Evolutionary conservation across 2,329 filamentous ascomycete species (phyloP), one percentile per base, ranked within the genome.

Genomic region (Sporothrix brasiliensis): DNA sequence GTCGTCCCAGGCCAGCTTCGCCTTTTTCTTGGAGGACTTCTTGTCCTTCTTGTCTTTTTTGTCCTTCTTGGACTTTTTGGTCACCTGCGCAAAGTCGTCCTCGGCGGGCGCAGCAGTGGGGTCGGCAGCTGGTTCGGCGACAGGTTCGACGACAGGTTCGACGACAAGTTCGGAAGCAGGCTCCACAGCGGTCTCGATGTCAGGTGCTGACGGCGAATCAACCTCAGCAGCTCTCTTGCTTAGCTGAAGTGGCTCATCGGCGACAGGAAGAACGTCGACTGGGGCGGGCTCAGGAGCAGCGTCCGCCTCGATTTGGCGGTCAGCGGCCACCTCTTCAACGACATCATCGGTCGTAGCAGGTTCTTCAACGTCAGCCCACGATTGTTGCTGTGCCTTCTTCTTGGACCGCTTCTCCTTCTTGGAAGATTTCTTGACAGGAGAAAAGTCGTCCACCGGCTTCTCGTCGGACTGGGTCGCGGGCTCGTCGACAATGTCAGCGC

Each of bases 41-140:
- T 63, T 54, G 52, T 54, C 73, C 70, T 76, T 76, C 72, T 75
- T 74, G 41, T 70, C 69, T 52, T 76, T 76, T 71, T 75, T 74
- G 41, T 70, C 69, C 49, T 80, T 80, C 74, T 80, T 79, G 47
- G 77, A 77, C 72, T 80, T 81, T 72, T 78, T 79, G 71, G 73
- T 21, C 24, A 49, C 52, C n/a, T 39, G 39, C 4, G 52, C 66
- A 13, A 68, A 47, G 52, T 49, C 52, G 4, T 69, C 19, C 41
- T 67, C 61, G 27, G 24, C 30, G 24, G 53, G 39, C 13, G n/a
- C 50, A 24, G 30, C 41, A 7, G 14, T 16, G 27, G 60, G n/a
- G 10, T 47, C 41, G 2, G 44, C 16, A 19, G 27, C 14, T 19
- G 21, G 58, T 11, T 30, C 54, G n/a, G 52, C n/a, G 27, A 30